phyloP scores from a whole-genome alignment of 2,329 filamentous ascomycete genomes.

The Dothistroma septosporum region DNA sequence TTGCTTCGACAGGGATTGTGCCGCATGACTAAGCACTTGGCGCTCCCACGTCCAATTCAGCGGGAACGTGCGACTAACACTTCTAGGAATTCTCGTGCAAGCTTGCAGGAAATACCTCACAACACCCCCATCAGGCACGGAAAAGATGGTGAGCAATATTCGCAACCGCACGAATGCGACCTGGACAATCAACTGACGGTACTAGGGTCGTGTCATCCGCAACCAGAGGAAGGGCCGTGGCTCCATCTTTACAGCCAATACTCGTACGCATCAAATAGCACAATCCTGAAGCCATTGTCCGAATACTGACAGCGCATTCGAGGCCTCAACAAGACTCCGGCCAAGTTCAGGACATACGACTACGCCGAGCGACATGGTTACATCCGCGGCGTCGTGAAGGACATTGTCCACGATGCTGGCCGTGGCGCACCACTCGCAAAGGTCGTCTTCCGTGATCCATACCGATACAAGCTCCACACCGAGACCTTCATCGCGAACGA shows the following conservation, averaged over 20 bases:
- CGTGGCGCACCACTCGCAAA: conserved; percentile 96
- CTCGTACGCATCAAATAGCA: conserved; percentile 22
- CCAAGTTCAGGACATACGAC: conserved; percentile 96
- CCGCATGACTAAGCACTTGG: background rate
- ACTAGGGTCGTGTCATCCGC: conserved; percentile 65
- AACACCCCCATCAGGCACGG: conserved; percentile 14
- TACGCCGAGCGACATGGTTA: conserved; percentile 79
- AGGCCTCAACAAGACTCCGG: conserved; percentile 89
- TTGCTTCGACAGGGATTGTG: background rate
- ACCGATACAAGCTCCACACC: conserved; percentile 94
- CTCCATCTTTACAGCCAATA: conserved; percentile 63
- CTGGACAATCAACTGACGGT: conserved; percentile 14
- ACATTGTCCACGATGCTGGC: conserved; percentile 98
- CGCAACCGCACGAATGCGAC: conserved; percentile 4
- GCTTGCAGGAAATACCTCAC: conserved; percentile 1
- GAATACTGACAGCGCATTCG: conserved; percentile 48
- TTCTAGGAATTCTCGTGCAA: background rate
- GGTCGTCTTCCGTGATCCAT: conserved; percentile 95
- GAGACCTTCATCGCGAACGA: conserved; percentile 99
- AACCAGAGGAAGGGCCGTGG: conserved; percentile 73
- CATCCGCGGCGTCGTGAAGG: conserved; percentile 94
- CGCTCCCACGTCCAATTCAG: background rate
- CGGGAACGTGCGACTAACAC: background rate
- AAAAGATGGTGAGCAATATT: conserved; percentile 7
- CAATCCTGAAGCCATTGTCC: conserved; percentile 24